Conservation (phyloP, 2,329 filamentous ascomycete genomes). For the Didymella segeticola region DNA sequence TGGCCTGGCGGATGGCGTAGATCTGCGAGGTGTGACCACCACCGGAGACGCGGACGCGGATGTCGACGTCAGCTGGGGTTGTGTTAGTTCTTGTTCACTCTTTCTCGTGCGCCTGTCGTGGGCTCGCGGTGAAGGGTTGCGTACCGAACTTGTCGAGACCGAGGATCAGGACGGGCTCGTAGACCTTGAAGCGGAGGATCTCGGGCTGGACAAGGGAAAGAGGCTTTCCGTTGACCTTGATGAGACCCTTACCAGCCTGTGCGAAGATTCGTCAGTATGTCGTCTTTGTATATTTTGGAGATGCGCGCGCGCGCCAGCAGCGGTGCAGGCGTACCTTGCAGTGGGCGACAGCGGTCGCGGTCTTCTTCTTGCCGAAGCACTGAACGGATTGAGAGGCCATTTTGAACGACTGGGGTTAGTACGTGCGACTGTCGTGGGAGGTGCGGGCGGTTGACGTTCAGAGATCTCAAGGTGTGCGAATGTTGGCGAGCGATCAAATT, state of each 20-base stretch:
- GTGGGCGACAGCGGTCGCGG: conserved; percentile 79
- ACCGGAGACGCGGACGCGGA: conserved; percentile 93
- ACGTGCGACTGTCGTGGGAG: conserved; percentile 42
- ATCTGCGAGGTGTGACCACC: conserved; percentile 98
- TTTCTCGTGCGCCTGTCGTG: not conserved
- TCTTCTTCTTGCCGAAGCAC: conserved; percentile 94
- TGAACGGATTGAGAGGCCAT: conserved; percentile 63
- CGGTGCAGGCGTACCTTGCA: conserved; percentile 73
- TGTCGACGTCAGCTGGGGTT: conserved; percentile 79
- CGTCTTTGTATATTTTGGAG: conserved; percentile 3
- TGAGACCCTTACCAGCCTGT: conserved; percentile 81
- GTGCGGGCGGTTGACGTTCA: conserved; percentile 32
- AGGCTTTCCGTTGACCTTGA: conserved; percentile 99
- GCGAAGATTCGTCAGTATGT: conserved; percentile 35
- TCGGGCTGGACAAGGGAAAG: conserved; percentile 93
- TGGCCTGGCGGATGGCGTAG: conserved; percentile 98
- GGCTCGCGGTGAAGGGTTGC: conserved; percentile 26
- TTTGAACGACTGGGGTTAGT: conserved; percentile 46
- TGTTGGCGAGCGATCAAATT: conserved; percentile 27
- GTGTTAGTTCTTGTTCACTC: conserved; percentile 19
- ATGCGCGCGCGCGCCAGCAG: conserved; percentile 29
- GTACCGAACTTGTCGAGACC: conserved; percentile 92
- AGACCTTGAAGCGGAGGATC: conserved; percentile 99
- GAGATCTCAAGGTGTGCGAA: conserved; percentile 27
- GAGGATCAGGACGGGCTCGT: conserved; percentile 97